Percentiles rank a stretch among this genome's conserved stretches.
phyloP scores from a whole-genome alignment of 106 monocot species.

The Dactylorhiza incarnata region DNA sequence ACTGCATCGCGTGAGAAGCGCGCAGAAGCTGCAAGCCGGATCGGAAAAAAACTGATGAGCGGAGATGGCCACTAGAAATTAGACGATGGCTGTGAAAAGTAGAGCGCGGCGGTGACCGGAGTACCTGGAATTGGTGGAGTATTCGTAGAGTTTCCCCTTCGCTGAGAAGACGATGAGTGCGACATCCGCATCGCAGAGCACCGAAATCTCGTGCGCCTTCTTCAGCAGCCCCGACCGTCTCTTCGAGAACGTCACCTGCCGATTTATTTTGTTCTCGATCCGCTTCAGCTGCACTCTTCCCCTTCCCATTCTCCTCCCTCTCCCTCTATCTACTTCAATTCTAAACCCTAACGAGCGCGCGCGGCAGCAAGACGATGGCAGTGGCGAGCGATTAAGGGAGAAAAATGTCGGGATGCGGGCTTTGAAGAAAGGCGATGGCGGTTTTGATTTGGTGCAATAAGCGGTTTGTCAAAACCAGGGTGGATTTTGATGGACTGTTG shows the following conservation, averaged over 20 bases:
- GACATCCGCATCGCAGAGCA: slow-evolving; percentile 71
- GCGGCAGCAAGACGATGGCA: not conserved
- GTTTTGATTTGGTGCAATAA: not conserved
- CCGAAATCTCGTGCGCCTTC: slow-evolving; percentile 71
- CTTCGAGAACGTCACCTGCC: slow-evolving; percentile 76
- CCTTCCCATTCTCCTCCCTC: slow-evolving; percentile 32
- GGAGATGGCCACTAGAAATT: no score
- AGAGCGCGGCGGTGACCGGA: no score
- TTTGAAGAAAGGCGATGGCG: not conserved
- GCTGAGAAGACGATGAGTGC: slow-evolving; percentile 66
- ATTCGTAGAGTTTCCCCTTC: slow-evolving; percentile 58
- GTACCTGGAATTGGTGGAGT: slow-evolving; percentile 41
- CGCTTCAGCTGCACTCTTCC: slow-evolving; percentile 61
- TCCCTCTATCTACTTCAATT: not conserved
- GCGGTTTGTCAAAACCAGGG: not conserved
- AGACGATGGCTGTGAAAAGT: no score
- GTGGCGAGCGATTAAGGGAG: not conserved
- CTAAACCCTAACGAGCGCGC: not conserved
- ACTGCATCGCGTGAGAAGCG: no score
- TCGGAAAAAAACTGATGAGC: no score
- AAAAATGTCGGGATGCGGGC: not conserved
- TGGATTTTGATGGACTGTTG: not conserved
- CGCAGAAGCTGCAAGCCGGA: no score
- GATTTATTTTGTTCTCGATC: slow-evolving; percentile 67
- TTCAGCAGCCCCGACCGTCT: slow-evolving; percentile 54